Percentiles rank a stretch among this genome's conserved stretches.
Evolutionary conservation across 208 protist species (phyloP).

Genomic region (Baffinella frigidus): DNA sequence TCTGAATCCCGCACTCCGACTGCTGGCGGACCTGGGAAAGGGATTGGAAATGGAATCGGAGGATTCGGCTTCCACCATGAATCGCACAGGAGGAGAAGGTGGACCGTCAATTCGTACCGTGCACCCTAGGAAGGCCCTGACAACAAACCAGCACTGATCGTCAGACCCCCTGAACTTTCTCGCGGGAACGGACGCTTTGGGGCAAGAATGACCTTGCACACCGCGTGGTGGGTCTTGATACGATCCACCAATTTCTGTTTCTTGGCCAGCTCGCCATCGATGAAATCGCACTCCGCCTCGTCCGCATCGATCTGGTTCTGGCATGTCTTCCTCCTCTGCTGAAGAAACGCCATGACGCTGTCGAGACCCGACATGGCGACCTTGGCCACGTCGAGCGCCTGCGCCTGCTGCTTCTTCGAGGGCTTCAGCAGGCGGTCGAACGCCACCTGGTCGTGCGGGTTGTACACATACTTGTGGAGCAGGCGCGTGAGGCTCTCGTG

Average conservation of each 20-base stretch:
- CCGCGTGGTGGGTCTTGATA: background rate
- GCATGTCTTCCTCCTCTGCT: constrained; percentile 38
- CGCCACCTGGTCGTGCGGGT: constrained; percentile 24
- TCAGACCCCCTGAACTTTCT: too few relatives aligned
- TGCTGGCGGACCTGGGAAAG: too few relatives aligned
- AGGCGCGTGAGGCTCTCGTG: background rate
- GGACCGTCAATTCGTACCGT: too few relatives aligned
- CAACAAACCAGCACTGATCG: too few relatives aligned
- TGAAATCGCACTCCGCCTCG: background rate
- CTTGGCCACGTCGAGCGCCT: constrained; percentile 33
- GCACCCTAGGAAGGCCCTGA: too few relatives aligned
- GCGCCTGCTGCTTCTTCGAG: constrained; percentile 47
- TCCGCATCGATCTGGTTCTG: constrained; percentile 37
- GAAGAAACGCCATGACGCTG: constrained; percentile 29
- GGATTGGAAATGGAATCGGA: too few relatives aligned
- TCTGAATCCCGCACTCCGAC: too few relatives aligned
- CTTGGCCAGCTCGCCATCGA: constrained; percentile 27
- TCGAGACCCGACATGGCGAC: constrained; percentile 55
- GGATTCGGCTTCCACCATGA: too few relatives aligned
- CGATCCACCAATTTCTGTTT: background rate
- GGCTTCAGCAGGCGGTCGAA: constrained; percentile 46
- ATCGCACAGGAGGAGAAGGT: too few relatives aligned
- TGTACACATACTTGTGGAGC: constrained; percentile 30
- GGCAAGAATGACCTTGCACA: constrained; percentile 42
- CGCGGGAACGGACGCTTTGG: too few relatives aligned